Base-by-base conservation (phyloP, 2,329 filamentous ascomycete genomes). In the Lojkania enalia region DNA sequence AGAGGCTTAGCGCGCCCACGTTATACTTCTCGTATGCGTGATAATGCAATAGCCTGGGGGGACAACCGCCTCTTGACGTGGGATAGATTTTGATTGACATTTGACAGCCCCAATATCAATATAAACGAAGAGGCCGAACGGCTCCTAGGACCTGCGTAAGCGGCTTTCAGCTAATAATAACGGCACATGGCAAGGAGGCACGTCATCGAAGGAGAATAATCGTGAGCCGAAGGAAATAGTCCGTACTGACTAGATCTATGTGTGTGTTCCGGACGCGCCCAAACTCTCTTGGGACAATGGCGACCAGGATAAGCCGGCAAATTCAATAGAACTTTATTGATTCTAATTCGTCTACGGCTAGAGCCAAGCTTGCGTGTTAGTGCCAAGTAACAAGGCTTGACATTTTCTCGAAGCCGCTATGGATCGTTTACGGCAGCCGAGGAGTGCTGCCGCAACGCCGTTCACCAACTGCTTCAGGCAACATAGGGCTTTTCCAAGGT, bases 391-490 rank as follows among this genome's bases (percentile, higher is more conserved):
- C 21, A n/a, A 44, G 27, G n/a, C 20, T 53, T 7, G 21, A 23
- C 25, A 16, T 44, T 20, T 45, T 45, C 39, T 42, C 31, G 42
- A 49, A 40, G 25, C 19, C 40, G 45, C 45, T 40, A 48, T 40
- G 5, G 9, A 5, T 30, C n/a, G 23, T 35, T 41, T 27, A 20
- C 33, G 21, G 16, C 20, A 44, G 39, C 44, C 38, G 32, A 47
- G 32, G 31, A 39, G 20, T 29, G 32, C 42, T 39, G 42, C 36
- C 21, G 31, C 44, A 42, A 29, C 35, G 39, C 25, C 20, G 44
- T 51, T 48, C 9, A 33, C 9, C 30, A 9, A 33, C 30, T 16
- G 14, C 16, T 15, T 9, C 30, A 9, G 30, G 11, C 14, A 16
- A 12, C 30, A 33, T 6, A 33, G 30, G 30, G 14, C 23, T 7